Evolutionary conservation across 352 stramenopile species (phyloP), one percentile per base, ranked within the genome.

Genomic region (Phytophthora rubi): DNA sequence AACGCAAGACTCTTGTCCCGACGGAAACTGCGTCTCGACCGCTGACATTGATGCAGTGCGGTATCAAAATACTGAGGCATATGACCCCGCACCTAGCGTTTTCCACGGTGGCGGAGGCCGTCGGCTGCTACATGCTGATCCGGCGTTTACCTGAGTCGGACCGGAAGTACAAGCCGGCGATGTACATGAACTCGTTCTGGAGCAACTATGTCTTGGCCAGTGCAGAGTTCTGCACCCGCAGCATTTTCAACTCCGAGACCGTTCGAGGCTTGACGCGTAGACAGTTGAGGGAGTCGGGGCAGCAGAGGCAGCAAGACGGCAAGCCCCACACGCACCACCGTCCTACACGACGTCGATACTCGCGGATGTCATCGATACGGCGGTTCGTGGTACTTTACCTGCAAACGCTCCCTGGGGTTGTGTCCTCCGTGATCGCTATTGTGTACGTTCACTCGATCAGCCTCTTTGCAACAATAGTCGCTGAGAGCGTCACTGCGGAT

Each of bases 401-500:
- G 23, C 23, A 55, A 21, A 64, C 12, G 1, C 59, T 60, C 5
- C 52, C 58, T 32, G 47, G 16, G 0, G 32, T 63, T 5, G 33
- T 56, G 0, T 49, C 52, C 7, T 32, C 37, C 3, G 0, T 71
- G 15, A 39, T 61, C 5, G 52, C 57, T 2, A 62, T 71, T n/a
- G 35, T 57, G 6, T 71, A 71, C 58, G 65, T 67, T n/a, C 65
- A 71, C 57, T 42, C 23, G 9, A 71, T 62, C 49, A 62, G 45
- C 7, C 10, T 62, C 12, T 55, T 64, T 9, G 44, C n/a, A n/a
- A n/a, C n/a, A 26, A 26, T 26, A 28, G 26, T 28, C 26, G 26
- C 26, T 5, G 26, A 28, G 26, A 28, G 26, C 26, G 26, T 28
- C 26, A 28, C 26, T 28, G 26, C 26, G 26, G 26, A 28, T 28